Conservation (phyloP, 192 early-diverging fungal species). For the Coemansia erecta region DNA sequence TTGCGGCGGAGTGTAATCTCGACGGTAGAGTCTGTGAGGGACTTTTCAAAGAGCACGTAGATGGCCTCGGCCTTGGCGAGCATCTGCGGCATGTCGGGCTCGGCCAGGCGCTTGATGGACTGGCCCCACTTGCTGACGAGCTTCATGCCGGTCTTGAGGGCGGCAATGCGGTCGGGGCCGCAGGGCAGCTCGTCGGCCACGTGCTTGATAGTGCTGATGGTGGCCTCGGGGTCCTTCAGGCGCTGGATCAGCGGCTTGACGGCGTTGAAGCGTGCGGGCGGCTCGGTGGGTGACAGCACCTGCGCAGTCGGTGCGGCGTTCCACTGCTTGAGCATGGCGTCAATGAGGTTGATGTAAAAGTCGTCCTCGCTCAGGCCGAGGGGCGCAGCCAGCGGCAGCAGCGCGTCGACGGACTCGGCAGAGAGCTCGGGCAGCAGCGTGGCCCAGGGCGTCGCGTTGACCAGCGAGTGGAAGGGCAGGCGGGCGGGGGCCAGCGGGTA, state of each 20-base stretch:
- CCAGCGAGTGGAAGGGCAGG: constrained; percentile 65
- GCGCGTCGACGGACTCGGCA: constrained; percentile 51
- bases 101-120: constrained; percentile 42
- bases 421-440: constrained; percentile 56
- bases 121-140: constrained; percentile 48
- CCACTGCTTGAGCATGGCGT: constrained; percentile 52
- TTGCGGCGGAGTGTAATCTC: constrained; percentile 28
- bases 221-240: constrained; percentile 54
- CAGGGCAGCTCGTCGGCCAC: constrained; percentile 58
- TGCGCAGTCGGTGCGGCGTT: not conserved
- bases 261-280: constrained; percentile 46
- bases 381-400: constrained; percentile 58
- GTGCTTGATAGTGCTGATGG: constrained; percentile 55
- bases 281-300: constrained; percentile 26
- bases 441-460: constrained; percentile 47
- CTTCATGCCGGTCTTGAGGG: constrained; percentile 58
- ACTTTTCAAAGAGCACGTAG: constrained; percentile 33
- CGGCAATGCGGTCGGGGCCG: constrained; percentile 61
- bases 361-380: constrained; percentile 59
- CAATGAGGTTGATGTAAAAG: constrained; percentile 63
- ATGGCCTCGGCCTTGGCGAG: constrained; percentile 43
- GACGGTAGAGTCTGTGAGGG: constrained; percentile 25
- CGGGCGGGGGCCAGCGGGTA: constrained; percentile 43
- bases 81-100: constrained; percentile 23
- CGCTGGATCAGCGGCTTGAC: constrained; percentile 58